These are phyloP conservation scores for Malassezia sp. DNA, from an alignment of 1,284 basidiomycete species.

Conservation along the genomic window DNA sequence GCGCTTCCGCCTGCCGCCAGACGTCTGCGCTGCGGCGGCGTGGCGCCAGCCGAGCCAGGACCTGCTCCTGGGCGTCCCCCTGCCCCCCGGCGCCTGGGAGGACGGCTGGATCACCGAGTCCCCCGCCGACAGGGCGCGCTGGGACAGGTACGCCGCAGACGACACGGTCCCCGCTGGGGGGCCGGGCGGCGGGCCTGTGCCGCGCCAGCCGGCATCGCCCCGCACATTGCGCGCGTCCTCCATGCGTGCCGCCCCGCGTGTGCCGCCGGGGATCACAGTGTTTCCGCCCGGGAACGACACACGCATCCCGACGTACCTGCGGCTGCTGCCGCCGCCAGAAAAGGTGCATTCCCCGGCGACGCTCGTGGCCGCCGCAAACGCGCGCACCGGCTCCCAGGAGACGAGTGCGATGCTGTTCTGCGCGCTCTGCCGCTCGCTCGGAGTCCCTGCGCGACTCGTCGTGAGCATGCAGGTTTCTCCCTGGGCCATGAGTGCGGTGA, in stretches of 20 bases:
- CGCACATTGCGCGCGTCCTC: too few species aligned
- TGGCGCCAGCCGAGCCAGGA: conserved; percentile 38
- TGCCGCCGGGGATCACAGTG: conserved; percentile 49
- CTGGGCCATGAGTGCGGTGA: conserved; percentile 51
- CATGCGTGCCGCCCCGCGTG: not conserved
- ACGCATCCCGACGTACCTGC: conserved; percentile 35
- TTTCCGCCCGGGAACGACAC: conserved; percentile 30
- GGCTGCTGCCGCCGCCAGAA: conserved; percentile 54
- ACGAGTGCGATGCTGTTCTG: conserved; percentile 84
- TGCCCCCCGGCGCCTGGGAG: conserved; percentile 23
- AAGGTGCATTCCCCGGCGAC: conserved; percentile 65
- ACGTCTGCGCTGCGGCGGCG: conserved; percentile 29
- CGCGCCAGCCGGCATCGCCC: too few species aligned
- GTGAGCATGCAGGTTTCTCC: conserved; percentile 81
- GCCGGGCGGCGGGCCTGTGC: too few species aligned
- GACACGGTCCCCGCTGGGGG: too few species aligned
- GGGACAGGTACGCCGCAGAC: conserved; percentile 21
- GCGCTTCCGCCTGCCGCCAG: conserved; percentile 31
- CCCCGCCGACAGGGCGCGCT: conserved; percentile 26
- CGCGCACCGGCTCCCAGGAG: conserved; percentile 70
- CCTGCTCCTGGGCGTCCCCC: conserved; percentile 24
- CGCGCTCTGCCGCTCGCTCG: conserved; percentile 70
- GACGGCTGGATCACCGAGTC: conserved; percentile 44
- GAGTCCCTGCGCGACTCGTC: conserved; percentile 75
- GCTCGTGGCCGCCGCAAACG: conserved; percentile 75